Base-by-base conservation (phyloP, 2,329 filamentous ascomycete genomes). In the Colletotrichum sp. region DNA sequence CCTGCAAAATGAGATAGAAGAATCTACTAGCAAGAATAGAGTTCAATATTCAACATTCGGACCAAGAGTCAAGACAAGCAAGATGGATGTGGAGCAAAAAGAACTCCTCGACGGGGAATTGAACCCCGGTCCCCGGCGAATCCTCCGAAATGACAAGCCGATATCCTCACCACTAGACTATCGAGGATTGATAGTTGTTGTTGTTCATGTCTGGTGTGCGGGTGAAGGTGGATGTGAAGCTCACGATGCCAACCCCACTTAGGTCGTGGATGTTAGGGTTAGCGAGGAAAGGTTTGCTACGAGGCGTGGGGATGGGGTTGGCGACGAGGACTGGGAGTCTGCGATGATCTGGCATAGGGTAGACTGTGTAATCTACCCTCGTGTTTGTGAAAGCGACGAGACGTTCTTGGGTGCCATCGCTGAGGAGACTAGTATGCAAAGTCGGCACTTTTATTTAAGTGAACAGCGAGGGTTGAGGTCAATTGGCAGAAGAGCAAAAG, bases 271-370 rank as follows among this genome's bases (percentile, higher is more conserved):
- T 6, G n/a, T 21, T 49, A 49, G 44, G 44, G 44, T 21, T 49
- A 0, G n/a, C 44, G n/a, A 21, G 44, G 44, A 49, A 21, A 21
- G 18, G 1, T 0, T 2, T n/a, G 9, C 3, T 2, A 49, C 1
- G 9, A 6, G 39, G 18, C 39, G 39, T 21, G 18, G 18, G 0
- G 39, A 4, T 49, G 39, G 1, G 18, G 44, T 49, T 49, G 44
- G n/a, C n/a, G 44, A 49, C 44, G 44, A 49, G n/a, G 0, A 49
- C n/a, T 21, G 2, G 5, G 0, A 13, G 0, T 3, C 10, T 21
- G 44, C n/a, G 12, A 49, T 0, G 0, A 6, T 44, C 0, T 21
- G n/a, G n/a, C 10, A 49, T 0, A 7, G 12, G 4, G 3, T 21
- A 21, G 9, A 2, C 15, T 0, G 15, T 21, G 18, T 7, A 12